Base-by-base conservation (phyloP, 2,329 filamentous ascomycete genomes). In the Tolypocladium amazonense region DNA sequence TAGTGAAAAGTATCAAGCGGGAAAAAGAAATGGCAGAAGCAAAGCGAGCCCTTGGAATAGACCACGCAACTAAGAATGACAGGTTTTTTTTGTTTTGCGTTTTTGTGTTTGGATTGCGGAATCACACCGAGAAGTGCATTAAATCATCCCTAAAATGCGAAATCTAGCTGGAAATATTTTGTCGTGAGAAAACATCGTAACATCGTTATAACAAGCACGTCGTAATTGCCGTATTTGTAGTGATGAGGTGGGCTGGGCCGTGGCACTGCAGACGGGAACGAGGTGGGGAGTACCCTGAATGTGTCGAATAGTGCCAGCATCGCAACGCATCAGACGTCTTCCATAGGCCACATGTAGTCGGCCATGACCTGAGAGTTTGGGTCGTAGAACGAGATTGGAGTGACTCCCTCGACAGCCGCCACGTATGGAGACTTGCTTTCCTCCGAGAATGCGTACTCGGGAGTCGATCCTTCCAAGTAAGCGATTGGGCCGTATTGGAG, bases 321-420 rank as follows among this genome's bases (percentile, higher is more conserved):
- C 43, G 15, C 20, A 4, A 11, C 15, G 14, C 38, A 30, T 45
- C 25, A 45, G 23, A 60, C 56, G 33, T 58, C 59, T 12, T 56
- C 59, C 38, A 60, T 58, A 14, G 3, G 37, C 59, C 56, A 60
- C 23, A 60, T n/a, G 56, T 47, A 60, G 11, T 55, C 56, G 8
- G 59, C 1, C 8, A 58, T 47, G 23, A n/a, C 33, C n/a, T 53
- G 59, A 18, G 53, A 9, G 30, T 11, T 47, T 5, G 56, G 3
- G 38, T 60, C 56, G 30, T 39, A 58, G 18, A 55, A 55, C 9
- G 38, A n/a, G 23, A 39, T 27, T 7, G 59, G 20, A 47, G 33
- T 11, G 15, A 33, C 38, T 2, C 30, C 15, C 56, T 50, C 39
- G 4, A 25, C 38, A 3, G 50, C 39, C 5, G 37, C n/a, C 12